Conservation (phyloP, 225 moss, liverwort and hornwort genomes). For the Straminergon stramineum region DNA sequence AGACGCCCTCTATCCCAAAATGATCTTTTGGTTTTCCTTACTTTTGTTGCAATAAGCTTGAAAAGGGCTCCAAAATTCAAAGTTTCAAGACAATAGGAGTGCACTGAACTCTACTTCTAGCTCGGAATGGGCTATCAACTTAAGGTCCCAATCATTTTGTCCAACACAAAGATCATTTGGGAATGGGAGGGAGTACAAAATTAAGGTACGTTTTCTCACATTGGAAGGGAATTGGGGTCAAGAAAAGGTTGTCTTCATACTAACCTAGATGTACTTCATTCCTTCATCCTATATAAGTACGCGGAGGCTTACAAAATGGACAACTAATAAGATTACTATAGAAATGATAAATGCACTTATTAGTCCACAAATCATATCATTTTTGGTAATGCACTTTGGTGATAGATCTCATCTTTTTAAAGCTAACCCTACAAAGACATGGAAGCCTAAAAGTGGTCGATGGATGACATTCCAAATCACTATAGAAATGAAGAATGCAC, state of each 20-base stretch:
- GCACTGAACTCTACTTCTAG: too few relatives aligned
- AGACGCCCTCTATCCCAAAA: too few relatives aligned
- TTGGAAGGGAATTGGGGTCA: too few relatives aligned
- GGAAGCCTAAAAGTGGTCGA: neutral
- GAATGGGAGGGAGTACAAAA: neutral
- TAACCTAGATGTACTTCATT: neutral
- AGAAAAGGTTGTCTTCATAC: neutral
- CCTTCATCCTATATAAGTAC: accelerated
- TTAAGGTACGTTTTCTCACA: too few relatives aligned
- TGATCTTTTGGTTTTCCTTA: too few relatives aligned
- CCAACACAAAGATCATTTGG: too few relatives aligned
- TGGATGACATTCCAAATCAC: neutral
- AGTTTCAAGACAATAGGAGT: too few relatives aligned
- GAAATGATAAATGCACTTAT: neutral
- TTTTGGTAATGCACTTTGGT: neutral
- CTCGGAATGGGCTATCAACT: too few relatives aligned
- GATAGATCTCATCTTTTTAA: neutral
- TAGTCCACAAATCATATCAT: neutral
- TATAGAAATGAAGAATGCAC: neutral
- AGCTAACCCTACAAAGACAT: accelerated
- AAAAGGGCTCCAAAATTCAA: too few relatives aligned
- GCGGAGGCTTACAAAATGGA: accelerated
- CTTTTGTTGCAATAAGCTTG: too few relatives aligned
- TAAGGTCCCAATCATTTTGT: too few relatives aligned
- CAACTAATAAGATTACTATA: accelerated